Conservation (phyloP, 2,329 filamentous ascomycete species). For the Aspergillus udagawae region DNA sequence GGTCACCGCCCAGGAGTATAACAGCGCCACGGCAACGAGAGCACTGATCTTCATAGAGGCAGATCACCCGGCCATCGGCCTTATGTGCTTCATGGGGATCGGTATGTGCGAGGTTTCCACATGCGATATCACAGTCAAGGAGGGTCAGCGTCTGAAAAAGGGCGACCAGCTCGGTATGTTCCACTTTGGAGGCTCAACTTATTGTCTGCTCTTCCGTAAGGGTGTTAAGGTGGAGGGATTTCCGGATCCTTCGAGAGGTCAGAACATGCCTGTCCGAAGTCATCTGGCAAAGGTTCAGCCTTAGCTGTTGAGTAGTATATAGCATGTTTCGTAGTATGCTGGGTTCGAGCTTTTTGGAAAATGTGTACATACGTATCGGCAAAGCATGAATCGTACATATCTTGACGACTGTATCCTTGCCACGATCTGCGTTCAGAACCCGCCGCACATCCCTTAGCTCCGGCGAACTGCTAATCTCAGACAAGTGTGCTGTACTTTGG, state of each 20-base stretch:
- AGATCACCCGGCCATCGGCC: conserved; percentile 61
- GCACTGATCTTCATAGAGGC: conserved; percentile 68
- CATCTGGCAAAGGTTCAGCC: conserved; percentile 13
- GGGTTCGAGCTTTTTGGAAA: too few species aligned
- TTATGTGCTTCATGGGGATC: conserved; percentile 67
- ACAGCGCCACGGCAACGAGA: conserved; percentile 64
- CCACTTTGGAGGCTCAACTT: conserved; percentile 70
- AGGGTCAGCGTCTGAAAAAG: conserved; percentile 63
- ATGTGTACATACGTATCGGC: too few species aligned
- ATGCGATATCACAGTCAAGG: conserved; percentile 65
- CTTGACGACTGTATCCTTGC: too few species aligned
- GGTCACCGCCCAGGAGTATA: conserved; percentile 57
- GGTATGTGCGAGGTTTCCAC: conserved; percentile 75
- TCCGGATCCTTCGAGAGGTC: conserved; percentile 19
- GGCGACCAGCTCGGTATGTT: conserved; percentile 74
- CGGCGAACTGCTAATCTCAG: too few species aligned
- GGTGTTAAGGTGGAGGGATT: conserved; percentile 27
- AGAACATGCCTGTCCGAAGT: conserved; percentile 27
- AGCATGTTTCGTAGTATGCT: background rate
- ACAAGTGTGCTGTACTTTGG: too few species aligned
- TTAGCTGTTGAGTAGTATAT: background rate
- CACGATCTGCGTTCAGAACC: too few species aligned
- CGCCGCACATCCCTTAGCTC: too few species aligned
- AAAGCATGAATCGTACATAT: too few species aligned
- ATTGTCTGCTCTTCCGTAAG: conserved; percentile 61